Evolutionary conservation across 2,329 filamentous ascomycete genomes (phyloP).

Genomic region (Trichoderma atrobrunneum): DNA sequence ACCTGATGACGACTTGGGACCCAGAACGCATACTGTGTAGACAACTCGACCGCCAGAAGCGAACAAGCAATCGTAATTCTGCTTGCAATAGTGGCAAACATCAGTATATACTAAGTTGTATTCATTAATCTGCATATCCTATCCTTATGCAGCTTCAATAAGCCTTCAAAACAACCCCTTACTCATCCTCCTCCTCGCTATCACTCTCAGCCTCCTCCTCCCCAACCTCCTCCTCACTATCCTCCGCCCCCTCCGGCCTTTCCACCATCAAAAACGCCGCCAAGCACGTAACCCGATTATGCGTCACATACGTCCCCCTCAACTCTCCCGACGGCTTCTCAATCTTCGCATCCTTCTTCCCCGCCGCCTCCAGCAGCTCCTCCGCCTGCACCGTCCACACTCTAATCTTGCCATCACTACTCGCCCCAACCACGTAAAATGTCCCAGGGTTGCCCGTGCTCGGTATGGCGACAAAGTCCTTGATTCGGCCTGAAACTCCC

Average conservation of each 20-base stretch:
- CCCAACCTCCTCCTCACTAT: slow-evolving; percentile 52
- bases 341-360: slow-evolving; percentile 24
- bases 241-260: slow-evolving; percentile 58
- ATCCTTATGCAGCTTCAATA: neutral
- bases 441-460: slow-evolving; percentile 38
- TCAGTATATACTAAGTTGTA: neutral
- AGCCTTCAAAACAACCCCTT: slow-evolving; percentile 10
- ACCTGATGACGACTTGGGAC: neutral
- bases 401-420: slow-evolving; percentile 83
- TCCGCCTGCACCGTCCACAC: slow-evolving; percentile 63
- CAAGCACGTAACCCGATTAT: slow-evolving; percentile 85
- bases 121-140: neutral
- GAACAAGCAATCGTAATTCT: neutral
- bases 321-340: slow-evolving; percentile 56
- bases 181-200: slow-evolving; percentile 29
- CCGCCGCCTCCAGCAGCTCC: slow-evolving; percentile 38
- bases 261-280: slow-evolving; percentile 82
- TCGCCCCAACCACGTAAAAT: slow-evolving; percentile 65
- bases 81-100: neutral
- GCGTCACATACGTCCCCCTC: slow-evolving; percentile 77
- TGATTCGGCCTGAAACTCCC: slow-evolving; percentile 71
- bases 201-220: slow-evolving; percentile 43
- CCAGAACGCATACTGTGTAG: neutral
- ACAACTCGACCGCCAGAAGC: neutral
- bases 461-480: slow-evolving; percentile 75